Evolutionary conservation across 805 yeast genomes (phyloP), one percentile per base, ranked within the genome.

Genomic region (Metschnikowia matae): DNA sequence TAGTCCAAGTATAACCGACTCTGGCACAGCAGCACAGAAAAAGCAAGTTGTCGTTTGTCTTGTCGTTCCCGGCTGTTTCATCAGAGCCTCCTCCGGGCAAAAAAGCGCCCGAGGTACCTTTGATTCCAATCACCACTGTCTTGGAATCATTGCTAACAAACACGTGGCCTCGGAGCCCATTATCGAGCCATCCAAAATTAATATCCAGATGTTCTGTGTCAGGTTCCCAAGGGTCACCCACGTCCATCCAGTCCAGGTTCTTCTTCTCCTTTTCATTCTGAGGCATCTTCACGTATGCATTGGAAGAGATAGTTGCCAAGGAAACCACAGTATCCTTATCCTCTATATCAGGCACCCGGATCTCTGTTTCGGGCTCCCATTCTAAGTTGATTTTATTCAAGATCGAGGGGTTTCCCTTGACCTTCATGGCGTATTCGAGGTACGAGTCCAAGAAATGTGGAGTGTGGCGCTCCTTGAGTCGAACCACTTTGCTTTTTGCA

Each of bases 11-110:
- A 56, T 89, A 90, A 36, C 94, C 81, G 1, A 92, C 85, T 36
- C 97, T 77, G 0, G 96, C 98, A 70, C 99, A 94, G 66, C 99
- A 94, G 66, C 99, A 94, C 10, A 95, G 87, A 64, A 94, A 94
- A 34, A 94, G 69, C 50, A 92, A 63, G 62, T 94, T 94, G 65
- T 94, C 98, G 64, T 92, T 94, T 29, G 77, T 67, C 65, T 88
- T 89, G 64, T 94, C 99, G 52, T 81, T 83, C 0, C 77, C 81
- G 0, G 87, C 84, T 0, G 98, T 92, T 46, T 86, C 96, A 1
- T 73, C 75, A 21, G 64, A 58, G 8, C 77, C 77, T 60, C 81
- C 65, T 3, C 76, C 76, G 1, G 80, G 77, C 4, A 77, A 64
- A 4, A 80, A 79, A 0, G 90, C 87, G 0, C 97, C 96, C 45